Percentiles rank a stretch among this genome's conserved stretches.
Conservation (phyloP, 495 filamentous ascomycete species). For the Penicillium chermesinum region DNA sequence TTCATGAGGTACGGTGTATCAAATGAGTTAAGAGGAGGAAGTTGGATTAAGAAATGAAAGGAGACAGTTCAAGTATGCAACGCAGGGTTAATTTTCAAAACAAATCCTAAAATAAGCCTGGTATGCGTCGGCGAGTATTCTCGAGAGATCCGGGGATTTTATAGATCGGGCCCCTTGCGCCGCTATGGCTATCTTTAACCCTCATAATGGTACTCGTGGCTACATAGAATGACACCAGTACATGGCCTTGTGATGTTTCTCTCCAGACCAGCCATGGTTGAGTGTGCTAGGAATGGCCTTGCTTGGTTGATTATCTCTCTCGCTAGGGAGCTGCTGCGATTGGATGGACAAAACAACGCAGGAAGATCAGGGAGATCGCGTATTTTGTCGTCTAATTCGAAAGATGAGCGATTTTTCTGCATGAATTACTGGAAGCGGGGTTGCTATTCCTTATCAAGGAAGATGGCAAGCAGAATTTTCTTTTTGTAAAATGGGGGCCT, state of each 20-base stretch:
- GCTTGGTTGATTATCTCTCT: no score
- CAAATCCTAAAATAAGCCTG: neutral
- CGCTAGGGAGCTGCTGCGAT: conserved; percentile 14
- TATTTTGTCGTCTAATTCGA: neutral
- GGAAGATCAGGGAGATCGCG: conserved; percentile 14
- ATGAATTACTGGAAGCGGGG: conserved; percentile 2
- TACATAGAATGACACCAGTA: neutral
- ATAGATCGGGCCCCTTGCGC: neutral
- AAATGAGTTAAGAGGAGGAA: neutral
- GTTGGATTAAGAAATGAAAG: neutral
- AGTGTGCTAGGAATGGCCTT: no score
- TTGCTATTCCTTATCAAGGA: neutral
- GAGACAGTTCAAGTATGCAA: neutral
- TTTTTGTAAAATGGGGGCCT: conserved; percentile 4
- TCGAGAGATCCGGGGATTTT: neutral
- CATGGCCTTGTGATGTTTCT: neutral
- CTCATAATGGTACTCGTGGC: no score
- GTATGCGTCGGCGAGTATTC: neutral
- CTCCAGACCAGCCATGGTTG: neutral
- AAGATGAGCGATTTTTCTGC: conserved; percentile 18
- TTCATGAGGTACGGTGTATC: conserved; percentile 2
- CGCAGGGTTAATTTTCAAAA: neutral
- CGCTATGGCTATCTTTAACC: no score
- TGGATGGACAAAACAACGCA: conserved; percentile 23
- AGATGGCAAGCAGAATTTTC: neutral